phyloP scores from a whole-genome alignment of 345 rosid species.

The Eutrema japonicum region DNA sequence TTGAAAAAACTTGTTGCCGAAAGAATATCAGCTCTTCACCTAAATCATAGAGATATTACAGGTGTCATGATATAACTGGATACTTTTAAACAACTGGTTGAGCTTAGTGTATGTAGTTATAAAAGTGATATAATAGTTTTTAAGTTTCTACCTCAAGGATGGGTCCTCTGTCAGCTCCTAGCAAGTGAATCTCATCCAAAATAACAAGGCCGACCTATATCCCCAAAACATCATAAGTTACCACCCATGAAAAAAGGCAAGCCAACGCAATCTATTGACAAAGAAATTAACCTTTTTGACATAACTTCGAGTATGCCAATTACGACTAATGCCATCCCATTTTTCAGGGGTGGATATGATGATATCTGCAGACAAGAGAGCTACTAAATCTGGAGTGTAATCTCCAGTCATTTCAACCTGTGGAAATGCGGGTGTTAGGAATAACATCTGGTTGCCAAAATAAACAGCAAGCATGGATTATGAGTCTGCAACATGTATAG shows the following conservation, averaged over 20 bases:
- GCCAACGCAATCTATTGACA: conserved; percentile 24
- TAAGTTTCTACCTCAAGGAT: conserved; percentile 83
- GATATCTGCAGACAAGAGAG: conserved; percentile 97
- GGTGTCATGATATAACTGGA: conserved; percentile 28
- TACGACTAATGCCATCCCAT: conserved; percentile 99
- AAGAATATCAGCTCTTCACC: conserved; percentile 28
- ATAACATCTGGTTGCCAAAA: conserved; percentile 31
- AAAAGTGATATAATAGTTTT: conserved; percentile 9
- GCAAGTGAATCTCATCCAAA: conserved; percentile 97
- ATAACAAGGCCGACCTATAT: conserved; percentile 89
- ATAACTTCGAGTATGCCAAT: conserved; percentile 96
- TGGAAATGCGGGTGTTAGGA: conserved; percentile 22
- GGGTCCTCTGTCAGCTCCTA: conserved; percentile 99
- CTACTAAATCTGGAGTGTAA: conserved; percentile 94
- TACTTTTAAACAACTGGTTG: conserved; percentile 23
- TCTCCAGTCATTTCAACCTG: conserved; percentile 99
- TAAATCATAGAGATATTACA: conserved; percentile 18
- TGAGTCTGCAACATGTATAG: conserved; percentile 28
- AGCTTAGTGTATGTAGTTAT: conserved; percentile 25
- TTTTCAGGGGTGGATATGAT: conserved; percentile 98
- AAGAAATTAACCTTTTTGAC: conserved; percentile 72
- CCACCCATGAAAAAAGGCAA: conserved; percentile 30
- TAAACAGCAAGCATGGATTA: conserved; percentile 19
- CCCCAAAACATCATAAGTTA: conserved; percentile 31
- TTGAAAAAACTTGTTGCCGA: background rate